Conservation (phyloP, 495 filamentous ascomycete genomes). For the Aspergillus baeticus region DNA sequence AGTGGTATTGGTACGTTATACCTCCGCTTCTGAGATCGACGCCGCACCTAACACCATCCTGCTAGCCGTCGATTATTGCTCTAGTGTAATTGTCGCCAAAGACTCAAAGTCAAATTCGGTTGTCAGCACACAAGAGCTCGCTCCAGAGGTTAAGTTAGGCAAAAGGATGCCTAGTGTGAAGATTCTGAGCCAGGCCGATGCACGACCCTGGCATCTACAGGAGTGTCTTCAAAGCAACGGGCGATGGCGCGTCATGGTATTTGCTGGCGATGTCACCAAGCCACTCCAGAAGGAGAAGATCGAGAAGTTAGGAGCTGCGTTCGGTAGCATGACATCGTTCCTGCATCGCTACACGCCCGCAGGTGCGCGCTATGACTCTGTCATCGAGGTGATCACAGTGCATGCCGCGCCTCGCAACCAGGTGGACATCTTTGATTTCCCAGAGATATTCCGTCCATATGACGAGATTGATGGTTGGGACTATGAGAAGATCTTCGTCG, state of each 20-base stretch:
- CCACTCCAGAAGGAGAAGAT: neutral
- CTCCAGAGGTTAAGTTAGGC: slow-evolving; percentile 43
- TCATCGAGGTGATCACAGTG: slow-evolving; percentile 10
- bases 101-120: slow-evolving; percentile 18
- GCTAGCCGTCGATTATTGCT: slow-evolving; percentile 35
- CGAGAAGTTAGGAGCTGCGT: neutral
- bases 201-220: slow-evolving; percentile 54
- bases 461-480: slow-evolving; percentile 8
- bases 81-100: slow-evolving; percentile 35
- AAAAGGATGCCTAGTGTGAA: slow-evolving; percentile 53
- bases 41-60: too few species aligned
- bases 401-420: slow-evolving; percentile 1
- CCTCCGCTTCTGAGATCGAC: too few species aligned
- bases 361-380: neutral
- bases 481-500: neutral
- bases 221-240: slow-evolving; percentile 50
- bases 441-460: neutral
- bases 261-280: slow-evolving; percentile 37
- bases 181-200: slow-evolving; percentile 56
- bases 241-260: slow-evolving; percentile 60
- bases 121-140: slow-evolving; percentile 32
- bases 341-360: slow-evolving; percentile 2
- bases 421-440: slow-evolving; percentile 2
- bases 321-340: neutral
- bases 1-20: slow-evolving; percentile 28